Evolutionary conservation across 441 rosid genomes (phyloP), one percentile per base, ranked within the genome.

Genomic region (Corymbia calophylla): DNA sequence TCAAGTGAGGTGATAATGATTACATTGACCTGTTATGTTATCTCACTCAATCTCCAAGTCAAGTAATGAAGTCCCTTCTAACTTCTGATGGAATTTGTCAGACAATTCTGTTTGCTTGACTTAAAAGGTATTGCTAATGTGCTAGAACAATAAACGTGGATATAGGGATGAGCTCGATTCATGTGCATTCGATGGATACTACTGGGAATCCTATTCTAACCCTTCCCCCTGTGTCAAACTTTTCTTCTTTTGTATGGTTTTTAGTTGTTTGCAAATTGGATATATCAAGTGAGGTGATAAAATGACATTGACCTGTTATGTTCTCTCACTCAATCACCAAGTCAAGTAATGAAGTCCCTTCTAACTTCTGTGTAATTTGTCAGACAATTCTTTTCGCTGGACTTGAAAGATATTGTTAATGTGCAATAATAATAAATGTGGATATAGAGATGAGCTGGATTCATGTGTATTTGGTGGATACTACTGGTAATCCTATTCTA

Each of bases 221-320:
- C 18, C 68, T 58, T 89, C 64, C 88, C 56, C 88, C 90, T 87
- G 90, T 82, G 62, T 17, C 82, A 86, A 84, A 91, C 64, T 32
- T 70, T 32, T 35, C 19, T 9, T 32, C 19, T 6, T 73, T 49
- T 39, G 29, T 73, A 21, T 73, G 82, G 49, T 73, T 73, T 39
- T 44, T 11, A 73, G 82, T 73, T 23, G 82, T 39, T 73, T 73
- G 82, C 29, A 39, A 39, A 44, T 73, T 39, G 82, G 16, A 73
- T 21, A 21, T 73, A 27, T 60, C 31, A 60, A 60, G 49, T 39
- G 82, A 39, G 82, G 9, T 73, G 82, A 73, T 73, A 39, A 39
- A 29, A 73, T 73, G 9, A 39, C 48, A 73, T 73, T 39, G 84
- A 39, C 49, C n/a, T 73, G 51, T 73, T 39, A 39, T 39, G 51